phyloP scores from a whole-genome alignment of 1,284 basidiomycete genomes.

The Ustilago shanxiensis region DNA sequence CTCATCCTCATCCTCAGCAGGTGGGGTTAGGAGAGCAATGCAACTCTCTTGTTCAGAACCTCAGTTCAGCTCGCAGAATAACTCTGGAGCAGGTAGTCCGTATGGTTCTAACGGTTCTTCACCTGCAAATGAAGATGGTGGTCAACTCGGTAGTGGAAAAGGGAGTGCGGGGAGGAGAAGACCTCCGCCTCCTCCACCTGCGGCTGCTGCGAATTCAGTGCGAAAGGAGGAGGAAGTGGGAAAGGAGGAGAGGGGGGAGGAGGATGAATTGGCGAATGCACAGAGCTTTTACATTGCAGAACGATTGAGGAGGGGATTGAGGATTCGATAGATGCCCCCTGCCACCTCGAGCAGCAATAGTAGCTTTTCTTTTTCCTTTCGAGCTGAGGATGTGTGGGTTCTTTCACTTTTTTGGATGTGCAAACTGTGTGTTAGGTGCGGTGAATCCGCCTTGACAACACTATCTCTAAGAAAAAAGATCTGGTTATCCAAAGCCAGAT shows the following conservation, averaged over 20 bases:
- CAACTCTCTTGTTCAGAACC: constrained; percentile 13
- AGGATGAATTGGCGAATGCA: constrained; percentile 23
- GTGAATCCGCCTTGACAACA: no score
- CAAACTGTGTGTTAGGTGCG: no score
- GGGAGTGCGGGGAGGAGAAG: constrained; percentile 1
- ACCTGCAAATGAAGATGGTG: constrained; percentile 14
- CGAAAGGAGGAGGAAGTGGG: background rate
- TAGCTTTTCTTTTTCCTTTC: no score
- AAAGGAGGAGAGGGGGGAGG: background rate
- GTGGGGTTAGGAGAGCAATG: constrained; percentile 13
- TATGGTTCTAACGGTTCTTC: background rate
- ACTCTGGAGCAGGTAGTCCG: constrained; percentile 4
- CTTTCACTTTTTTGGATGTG: no score
- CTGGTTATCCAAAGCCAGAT: no score
- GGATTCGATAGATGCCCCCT: constrained; percentile 16
- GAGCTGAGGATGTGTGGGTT: no score
- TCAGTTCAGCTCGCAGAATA: background rate
- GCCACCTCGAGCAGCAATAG: no score
- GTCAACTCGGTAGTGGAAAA: background rate
- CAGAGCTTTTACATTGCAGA: constrained; percentile 43
- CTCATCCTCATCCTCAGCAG: background rate
- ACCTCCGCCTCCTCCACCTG: constrained; percentile 13
- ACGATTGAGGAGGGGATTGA: constrained; percentile 33
- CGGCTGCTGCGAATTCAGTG: background rate
- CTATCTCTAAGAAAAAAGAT: no score